Percentiles rank a stretch among this genome's conserved stretches.
These are phyloP conservation scores for Mycena galericulata DNA, from an alignment of 768 basidiomycete genomes.

Conservation along the genomic window DNA sequence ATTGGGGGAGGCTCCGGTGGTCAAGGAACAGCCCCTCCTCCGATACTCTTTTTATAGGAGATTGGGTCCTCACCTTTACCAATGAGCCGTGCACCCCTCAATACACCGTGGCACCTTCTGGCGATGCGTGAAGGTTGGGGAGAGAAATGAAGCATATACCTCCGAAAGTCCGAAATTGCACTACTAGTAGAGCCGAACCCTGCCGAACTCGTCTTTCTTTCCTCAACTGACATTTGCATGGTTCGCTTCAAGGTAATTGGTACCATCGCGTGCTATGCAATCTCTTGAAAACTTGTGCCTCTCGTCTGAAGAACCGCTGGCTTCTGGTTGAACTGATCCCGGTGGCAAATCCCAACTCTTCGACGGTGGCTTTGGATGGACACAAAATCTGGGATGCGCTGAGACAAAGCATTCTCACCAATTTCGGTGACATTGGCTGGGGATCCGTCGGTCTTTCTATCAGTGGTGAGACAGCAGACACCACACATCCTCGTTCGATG, in stretches of 20 bases:
- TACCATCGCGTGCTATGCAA: neutral
- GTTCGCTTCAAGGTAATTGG: constrained; percentile 75
- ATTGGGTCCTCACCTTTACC: constrained; percentile 4
- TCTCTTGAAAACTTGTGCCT: constrained; percentile 5
- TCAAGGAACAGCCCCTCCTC: neutral
- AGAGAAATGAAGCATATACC: neutral
- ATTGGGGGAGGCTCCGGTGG: neutral
- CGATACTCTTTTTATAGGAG: neutral
- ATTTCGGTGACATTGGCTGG: constrained; percentile 92
- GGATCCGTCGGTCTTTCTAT: constrained; percentile 81
- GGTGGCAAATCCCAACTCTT: constrained; percentile 43
- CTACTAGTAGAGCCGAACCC: too few relatives aligned
- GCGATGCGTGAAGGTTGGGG: constrained; percentile 18
- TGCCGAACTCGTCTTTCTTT: neutral
- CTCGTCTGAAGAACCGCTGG: constrained; percentile 79
- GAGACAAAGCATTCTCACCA: constrained; percentile 72
- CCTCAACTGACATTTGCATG: constrained; percentile 51
- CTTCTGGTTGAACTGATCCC: constrained; percentile 86
- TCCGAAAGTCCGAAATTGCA: too few relatives aligned
- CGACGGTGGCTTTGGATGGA: constrained; percentile 56
- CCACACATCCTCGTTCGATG: neutral
- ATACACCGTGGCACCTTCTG: neutral
- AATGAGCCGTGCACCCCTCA: neutral
- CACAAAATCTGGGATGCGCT: constrained; percentile 78
- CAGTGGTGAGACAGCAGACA: constrained; percentile 63